Base-by-base conservation (phyloP, 768 basidiomycete genomes). In the Termitomyces sp. region DNA sequence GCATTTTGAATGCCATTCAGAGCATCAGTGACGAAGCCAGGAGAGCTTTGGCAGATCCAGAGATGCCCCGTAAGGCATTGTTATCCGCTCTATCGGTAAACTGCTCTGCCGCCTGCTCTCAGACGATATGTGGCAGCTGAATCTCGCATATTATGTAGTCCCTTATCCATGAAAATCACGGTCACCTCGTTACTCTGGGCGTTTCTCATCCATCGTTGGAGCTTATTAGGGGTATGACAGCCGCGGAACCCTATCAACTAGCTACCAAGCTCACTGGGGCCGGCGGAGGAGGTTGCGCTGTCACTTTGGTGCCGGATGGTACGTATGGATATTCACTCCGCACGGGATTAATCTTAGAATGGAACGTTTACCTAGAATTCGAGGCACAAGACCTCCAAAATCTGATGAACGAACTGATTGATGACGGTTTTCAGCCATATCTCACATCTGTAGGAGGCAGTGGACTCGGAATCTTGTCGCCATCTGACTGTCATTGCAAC, bases 231-330 rank as follows among this genome's bases (percentile, higher is more conserved):
- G 72, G 77, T n/a, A 85, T 80, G 63, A 92, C 94, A 0, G 71
- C 75, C 10, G 77, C 79, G 10, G 67, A 75, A 60, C 87, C 86
- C 8, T 90, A 87, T 73, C 73, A 75, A 10, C 76, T 98, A 49
- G 85, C 85, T 65, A 94, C 94, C n/a, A 97, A 98, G 76, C 74
- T 99, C 57, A 99, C 97, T 7, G 97, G 97, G 43, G 96, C 97
- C 8, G 97, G 97, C 32, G 97, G 97, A 42, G 97, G 97, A 26
- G 97, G 97, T n/a, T 98, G 97, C 68, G 88, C 94, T 5, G 93
- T 98, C 32, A 96, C 95, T 13, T 82, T 98, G 36, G 80, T 99
- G 53, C 97, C 97, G 53, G 94, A 98, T 74, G 84, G 96, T 95
- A 64, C 63, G 87, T 62, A 56, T 63, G 35, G 26, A 24, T 45